Conservation (phyloP, 192 early-diverging fungal genomes). For the Entomortierella lignicola region DNA sequence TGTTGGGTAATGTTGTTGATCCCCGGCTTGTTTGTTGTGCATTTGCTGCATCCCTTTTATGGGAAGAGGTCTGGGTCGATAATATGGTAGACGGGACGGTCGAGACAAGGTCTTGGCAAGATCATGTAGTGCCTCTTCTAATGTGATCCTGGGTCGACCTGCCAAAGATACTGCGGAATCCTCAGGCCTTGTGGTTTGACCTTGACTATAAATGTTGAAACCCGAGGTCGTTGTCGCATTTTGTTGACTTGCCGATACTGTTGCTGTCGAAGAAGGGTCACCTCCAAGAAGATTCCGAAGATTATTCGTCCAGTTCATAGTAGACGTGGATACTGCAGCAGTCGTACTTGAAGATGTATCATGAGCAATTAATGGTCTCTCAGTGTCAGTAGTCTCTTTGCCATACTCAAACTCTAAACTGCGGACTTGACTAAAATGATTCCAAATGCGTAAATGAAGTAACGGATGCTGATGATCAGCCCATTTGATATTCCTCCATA, state of each 20-base stretch:
- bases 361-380: background rate
- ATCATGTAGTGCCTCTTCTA: background rate
- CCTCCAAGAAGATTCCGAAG: conserved; percentile 11
- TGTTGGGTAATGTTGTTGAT: no score
- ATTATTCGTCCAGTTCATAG: conserved; percentile 5
- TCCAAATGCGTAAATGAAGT: conserved; percentile 6
- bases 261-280: background rate
- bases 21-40: background rate
- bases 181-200: background rate
- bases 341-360: background rate
- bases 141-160: conserved; percentile 8
- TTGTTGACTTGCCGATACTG: no score
- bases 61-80: conserved; percentile 5
- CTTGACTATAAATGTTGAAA: background rate
- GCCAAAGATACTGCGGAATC: background rate
- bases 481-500: conserved; percentile 12
- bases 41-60: background rate
- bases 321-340: background rate
- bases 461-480: background rate
- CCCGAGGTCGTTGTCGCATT: background rate
- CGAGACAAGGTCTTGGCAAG: background rate
- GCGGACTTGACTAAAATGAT: conserved; percentile 7
- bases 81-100: background rate
- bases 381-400: conserved; percentile 18
- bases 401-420: conserved; percentile 22